Conservation (phyloP, 352 stramenopile genomes). For the Globisporangium recalcitrans region DNA sequence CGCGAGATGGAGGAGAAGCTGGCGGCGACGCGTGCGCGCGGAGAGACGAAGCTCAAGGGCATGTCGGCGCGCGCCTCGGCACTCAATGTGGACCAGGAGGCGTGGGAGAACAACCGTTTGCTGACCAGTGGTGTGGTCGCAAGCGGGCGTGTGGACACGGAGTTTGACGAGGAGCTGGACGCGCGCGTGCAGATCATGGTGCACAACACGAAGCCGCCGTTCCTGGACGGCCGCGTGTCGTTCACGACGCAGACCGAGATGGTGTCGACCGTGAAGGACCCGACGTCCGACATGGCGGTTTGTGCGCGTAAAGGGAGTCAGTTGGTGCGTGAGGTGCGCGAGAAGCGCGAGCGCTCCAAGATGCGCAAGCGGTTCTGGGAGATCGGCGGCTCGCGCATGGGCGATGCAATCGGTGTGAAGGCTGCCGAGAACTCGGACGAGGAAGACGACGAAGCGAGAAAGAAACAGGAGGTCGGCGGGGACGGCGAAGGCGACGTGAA, state of each 20-base stretch:
- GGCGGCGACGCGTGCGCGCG: conserved; percentile 61
- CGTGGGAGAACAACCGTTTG: conserved; percentile 97
- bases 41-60: conserved; percentile 86
- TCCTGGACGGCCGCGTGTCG: conserved; percentile 91
- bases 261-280: conserved; percentile 94
- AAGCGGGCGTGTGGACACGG: conserved; percentile 57
- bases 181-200: conserved; percentile 95
- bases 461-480: conserved; percentile 20
- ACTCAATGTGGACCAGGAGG: conserved; percentile 95
- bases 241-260: conserved; percentile 96
- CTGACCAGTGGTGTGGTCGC: conserved; percentile 92
- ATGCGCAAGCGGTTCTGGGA: conserved; percentile 99
- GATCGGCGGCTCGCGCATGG: conserved; percentile 95
- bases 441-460: conserved; percentile 46
- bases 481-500: conserved; percentile 63
- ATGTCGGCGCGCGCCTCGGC: conserved; percentile 90
- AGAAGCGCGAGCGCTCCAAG: conserved; percentile 81
- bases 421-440: conserved; percentile 46
- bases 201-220: conserved; percentile 97
- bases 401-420: conserved; percentile 92
- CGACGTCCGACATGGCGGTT: conserved; percentile 94
- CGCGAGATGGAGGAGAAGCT: conserved; percentile 88
- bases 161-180: conserved; percentile 94
- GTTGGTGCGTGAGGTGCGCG: conserved; percentile 68
- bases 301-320: conserved; percentile 92